These are phyloP conservation scores for Leucocoprinus birnbaumii DNA, from an alignment of 768 basidiomycete genomes.

Conservation along the genomic window DNA sequence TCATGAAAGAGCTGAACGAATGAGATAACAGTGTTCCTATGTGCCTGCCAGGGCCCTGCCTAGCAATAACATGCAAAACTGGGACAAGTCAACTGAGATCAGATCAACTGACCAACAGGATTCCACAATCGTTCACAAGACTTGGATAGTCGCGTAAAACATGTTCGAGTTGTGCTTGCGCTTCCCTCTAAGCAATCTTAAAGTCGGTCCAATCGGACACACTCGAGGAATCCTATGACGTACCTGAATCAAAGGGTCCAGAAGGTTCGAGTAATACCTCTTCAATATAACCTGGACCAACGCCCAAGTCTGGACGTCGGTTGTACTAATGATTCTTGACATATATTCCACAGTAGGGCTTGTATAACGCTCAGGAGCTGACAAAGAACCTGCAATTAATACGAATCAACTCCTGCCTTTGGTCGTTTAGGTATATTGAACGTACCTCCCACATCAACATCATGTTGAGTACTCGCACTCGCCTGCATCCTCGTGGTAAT, in stretches of 20 bases:
- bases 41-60: too few species aligned
- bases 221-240: background rate
- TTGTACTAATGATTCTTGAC: background rate
- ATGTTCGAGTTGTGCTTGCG: too few species aligned
- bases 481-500: background rate
- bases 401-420: background rate
- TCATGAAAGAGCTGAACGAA: too few species aligned
- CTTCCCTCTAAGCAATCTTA: too few species aligned
- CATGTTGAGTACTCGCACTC: background rate
- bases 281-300: background rate
- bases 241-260: background rate
- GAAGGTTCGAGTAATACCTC: conserved; percentile 1
- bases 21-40: too few species aligned
- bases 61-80: too few species aligned
- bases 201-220: too few species aligned
- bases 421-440: background rate
- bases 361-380: background rate
- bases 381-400: background rate
- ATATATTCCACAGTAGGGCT: background rate
- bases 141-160: too few species aligned
- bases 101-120: too few species aligned
- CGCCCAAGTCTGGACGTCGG: background rate
- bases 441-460: background rate
- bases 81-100: too few species aligned
- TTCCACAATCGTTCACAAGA: too few species aligned